phyloP scores from a whole-genome alignment of 2,329 filamentous ascomycete species.

The Diplocarpon mali region DNA sequence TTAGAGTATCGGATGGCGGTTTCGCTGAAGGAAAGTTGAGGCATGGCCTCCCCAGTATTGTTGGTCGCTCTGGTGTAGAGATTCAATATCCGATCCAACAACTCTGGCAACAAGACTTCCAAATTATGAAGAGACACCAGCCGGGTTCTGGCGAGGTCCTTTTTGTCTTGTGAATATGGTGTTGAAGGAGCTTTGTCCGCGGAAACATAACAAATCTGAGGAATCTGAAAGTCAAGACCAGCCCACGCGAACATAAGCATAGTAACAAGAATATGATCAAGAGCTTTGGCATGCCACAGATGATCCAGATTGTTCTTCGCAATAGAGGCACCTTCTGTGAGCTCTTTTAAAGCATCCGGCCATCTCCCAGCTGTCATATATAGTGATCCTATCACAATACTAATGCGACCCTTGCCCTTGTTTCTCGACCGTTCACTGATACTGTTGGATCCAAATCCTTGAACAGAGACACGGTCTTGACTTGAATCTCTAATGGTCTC shows the following conservation, averaged over 20 bases:
- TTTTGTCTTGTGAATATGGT: conserved; percentile 15
- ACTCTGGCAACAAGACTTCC: conserved; percentile 54
- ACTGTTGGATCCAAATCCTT: conserved; percentile 62
- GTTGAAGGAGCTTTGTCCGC: conserved; percentile 24
- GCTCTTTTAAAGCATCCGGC: conserved; percentile 75
- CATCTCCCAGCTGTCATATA: conserved; percentile 85
- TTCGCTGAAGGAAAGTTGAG: conserved; percentile 61
- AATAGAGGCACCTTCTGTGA: conserved; percentile 67
- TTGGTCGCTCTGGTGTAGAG: conserved; percentile 58
- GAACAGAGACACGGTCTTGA: conserved; percentile 47
- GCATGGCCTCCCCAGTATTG: conserved; percentile 55
- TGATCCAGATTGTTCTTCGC: conserved; percentile 78
- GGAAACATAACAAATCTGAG: conserved; percentile 36
- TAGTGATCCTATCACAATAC: conserved; percentile 71
- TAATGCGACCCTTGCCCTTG: conserved; percentile 69
- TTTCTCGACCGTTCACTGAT: conserved; percentile 67
- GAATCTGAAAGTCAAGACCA: conserved; percentile 72
- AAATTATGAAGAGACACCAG: conserved; percentile 37
- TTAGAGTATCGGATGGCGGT: conserved; percentile 63
- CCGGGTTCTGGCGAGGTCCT: conserved; percentile 26
- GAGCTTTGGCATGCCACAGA: conserved; percentile 92
- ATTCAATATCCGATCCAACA: conserved; percentile 62
- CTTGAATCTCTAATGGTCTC: conserved; percentile 19
- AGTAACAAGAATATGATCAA: conserved; percentile 78
- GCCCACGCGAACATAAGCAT: conserved; percentile 78